These are phyloP conservation scores for Hypoxylon crocopeplum DNA, from an alignment of 495 filamentous ascomycete species.

Conservation along the genomic window DNA sequence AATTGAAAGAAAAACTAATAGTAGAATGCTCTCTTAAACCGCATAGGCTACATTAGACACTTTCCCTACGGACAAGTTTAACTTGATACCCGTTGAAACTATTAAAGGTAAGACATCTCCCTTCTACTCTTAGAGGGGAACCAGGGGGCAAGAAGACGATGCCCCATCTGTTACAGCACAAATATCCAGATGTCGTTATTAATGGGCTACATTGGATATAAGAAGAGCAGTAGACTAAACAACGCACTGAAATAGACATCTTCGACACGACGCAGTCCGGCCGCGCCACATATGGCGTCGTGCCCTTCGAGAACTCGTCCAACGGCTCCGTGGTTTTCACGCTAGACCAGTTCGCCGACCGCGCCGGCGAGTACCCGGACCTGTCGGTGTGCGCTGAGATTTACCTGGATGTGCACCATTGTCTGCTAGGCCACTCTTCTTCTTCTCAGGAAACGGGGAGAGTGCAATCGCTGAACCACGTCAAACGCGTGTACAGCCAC, in stretches of 20 bases:
- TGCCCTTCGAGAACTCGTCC: constrained; percentile 95
- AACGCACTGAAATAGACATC: constrained; percentile 61
- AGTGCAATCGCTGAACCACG: constrained; percentile 47
- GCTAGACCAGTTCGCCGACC: constrained; percentile 85
- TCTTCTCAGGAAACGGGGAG: constrained; percentile 1
- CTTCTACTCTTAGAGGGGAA: not conserved
- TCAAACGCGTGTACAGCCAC: constrained; percentile 80
- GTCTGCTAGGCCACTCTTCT: constrained; percentile 64
- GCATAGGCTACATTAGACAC: constrained; percentile 69
- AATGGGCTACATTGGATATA: not conserved
- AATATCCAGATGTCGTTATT: not conserved
- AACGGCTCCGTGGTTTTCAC: constrained; percentile 91
- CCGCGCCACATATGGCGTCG: constrained; percentile 72
- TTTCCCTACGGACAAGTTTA: constrained; percentile 62
- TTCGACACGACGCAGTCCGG: constrained; percentile 77
- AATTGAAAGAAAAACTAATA: not conserved
- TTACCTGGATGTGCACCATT: constrained; percentile 87
- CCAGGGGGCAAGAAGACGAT: not conserved
- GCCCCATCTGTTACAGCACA: not conserved
- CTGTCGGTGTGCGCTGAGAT: constrained; percentile 78
- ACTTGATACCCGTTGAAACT: constrained; percentile 64
- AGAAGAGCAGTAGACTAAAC: not conserved
- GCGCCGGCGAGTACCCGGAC: constrained; percentile 62
- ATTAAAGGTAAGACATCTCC: constrained; percentile 60
- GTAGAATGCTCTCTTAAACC: not conserved